A percentile compares a stretch with the other conserved stretches of the same genome.
Evolutionary conservation across 2,329 filamentous ascomycete species (phyloP).

Genomic region (Phyllosticta ampelicida): DNA sequence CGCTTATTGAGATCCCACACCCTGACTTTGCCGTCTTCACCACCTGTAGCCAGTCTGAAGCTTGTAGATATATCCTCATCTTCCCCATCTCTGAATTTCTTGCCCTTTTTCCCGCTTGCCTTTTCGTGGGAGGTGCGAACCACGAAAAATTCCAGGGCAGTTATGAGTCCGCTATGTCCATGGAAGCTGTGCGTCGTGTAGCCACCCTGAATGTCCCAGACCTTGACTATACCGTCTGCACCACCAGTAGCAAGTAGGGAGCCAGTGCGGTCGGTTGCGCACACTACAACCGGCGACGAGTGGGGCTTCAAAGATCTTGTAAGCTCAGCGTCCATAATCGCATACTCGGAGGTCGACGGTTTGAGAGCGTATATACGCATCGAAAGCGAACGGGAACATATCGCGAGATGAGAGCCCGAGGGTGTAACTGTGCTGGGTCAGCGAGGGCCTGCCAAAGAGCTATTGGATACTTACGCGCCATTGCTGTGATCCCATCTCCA

Average conservation of each 20-base stretch:
- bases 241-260: slow-evolving; percentile 86
- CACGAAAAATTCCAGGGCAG: slow-evolving; percentile 86
- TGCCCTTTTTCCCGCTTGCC: slow-evolving; percentile 18
- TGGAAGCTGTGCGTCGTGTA: slow-evolving; percentile 93
- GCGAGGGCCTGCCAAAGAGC: neutral
- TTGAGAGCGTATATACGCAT: slow-evolving; percentile 82
- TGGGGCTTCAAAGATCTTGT: slow-evolving; percentile 81
- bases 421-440: slow-evolving; percentile 57
- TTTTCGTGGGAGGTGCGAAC: slow-evolving; percentile 37
- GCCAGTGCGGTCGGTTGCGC: slow-evolving; percentile 75
- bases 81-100: slow-evolving; percentile 32
- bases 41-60: slow-evolving; percentile 79
- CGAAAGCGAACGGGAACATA: slow-evolving; percentile 89
- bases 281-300: slow-evolving; percentile 75
- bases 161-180: slow-evolving; percentile 82
- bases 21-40: slow-evolving; percentile 84
- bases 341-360: slow-evolving; percentile 44
- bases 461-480: slow-evolving; percentile 43
- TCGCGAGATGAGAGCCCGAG: slow-evolving; percentile 73
- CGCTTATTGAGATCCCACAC: slow-evolving; percentile 88
- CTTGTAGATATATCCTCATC: slow-evolving; percentile 41
- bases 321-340: slow-evolving; percentile 54
- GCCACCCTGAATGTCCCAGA: slow-evolving; percentile 88
- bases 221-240: slow-evolving; percentile 86
- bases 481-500: slow-evolving; percentile 62